Evolutionary conservation across 495 filamentous ascomycete genomes (phyloP).

Genomic region (Cudoniella acicularis): DNA sequence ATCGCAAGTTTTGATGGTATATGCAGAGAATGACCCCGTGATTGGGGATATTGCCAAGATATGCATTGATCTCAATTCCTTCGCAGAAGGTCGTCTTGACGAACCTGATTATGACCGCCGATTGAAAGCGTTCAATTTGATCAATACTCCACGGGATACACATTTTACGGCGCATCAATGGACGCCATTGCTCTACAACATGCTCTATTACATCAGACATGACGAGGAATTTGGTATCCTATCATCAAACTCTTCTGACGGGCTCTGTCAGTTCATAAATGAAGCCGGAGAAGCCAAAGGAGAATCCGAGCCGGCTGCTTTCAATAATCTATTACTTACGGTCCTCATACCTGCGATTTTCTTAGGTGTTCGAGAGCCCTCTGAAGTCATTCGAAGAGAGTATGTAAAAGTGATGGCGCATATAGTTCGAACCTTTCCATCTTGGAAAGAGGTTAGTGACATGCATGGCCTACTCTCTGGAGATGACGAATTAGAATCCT

Average conservation of each 20-base stretch:
- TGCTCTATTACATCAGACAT: conserved; percentile 83
- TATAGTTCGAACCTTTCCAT: conserved; percentile 65
- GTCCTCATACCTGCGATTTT: conserved; percentile 74
- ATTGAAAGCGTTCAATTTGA: conserved; percentile 67
- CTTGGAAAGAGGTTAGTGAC: conserved; percentile 67
- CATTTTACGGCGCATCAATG: conserved; percentile 72
- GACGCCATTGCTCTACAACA: conserved; percentile 85
- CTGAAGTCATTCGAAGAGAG: conserved; percentile 81
- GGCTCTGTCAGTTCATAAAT: conserved; percentile 77
- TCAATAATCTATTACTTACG: conserved; percentile 47
- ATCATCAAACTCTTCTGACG: conserved; percentile 73
- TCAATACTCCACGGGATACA: conserved; percentile 53
- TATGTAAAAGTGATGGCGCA: conserved; percentile 73
- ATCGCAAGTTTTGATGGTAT: conserved; percentile 64
- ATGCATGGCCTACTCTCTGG: conserved; percentile 68
- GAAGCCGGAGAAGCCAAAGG: conserved; percentile 37
- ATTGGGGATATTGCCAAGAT: conserved; percentile 63
- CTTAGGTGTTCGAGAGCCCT: conserved; percentile 65
- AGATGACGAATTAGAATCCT: conserved; percentile 77
- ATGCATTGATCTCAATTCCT: conserved; percentile 79
- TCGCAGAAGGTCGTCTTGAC: conserved; percentile 60
- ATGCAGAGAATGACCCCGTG: conserved; percentile 58
- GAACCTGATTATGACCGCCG: conserved; percentile 85
- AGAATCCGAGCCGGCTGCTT: conserved; percentile 27
- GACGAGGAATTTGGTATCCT: conserved; percentile 84